A percentile compares a stretch with the other conserved stretches of the same genome.
Conservation (phyloP, 208 protist genomes). For the Spongospora subterranea region DNA sequence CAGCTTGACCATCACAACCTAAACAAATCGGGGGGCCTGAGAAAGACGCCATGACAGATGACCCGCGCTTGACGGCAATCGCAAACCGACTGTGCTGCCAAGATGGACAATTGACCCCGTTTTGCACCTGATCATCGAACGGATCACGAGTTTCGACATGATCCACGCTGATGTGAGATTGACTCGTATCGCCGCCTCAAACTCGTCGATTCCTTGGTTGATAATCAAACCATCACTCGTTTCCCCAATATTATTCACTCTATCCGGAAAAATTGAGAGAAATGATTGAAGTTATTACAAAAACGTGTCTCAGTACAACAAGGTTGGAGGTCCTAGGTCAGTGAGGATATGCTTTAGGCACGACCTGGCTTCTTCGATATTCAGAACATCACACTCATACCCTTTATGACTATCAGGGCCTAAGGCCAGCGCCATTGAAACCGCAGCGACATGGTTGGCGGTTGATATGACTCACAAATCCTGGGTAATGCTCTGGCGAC, state of each 20-base stretch:
- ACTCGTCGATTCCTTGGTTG: background rate
- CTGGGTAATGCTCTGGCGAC: background rate
- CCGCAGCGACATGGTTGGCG: background rate
- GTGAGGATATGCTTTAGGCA: background rate
- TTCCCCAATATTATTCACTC: background rate
- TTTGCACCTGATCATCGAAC: background rate
- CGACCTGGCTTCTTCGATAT: background rate
- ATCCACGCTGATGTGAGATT: slow-evolving; percentile 44
- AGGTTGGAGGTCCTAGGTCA: background rate
- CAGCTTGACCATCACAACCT: slow-evolving; percentile 1
- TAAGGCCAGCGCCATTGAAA: background rate
- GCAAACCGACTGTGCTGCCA: slow-evolving; percentile 32
- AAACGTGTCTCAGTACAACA: background rate
- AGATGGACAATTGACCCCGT: background rate
- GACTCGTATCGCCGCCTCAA: background rate
- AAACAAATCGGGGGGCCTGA: background rate
- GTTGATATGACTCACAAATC: background rate
- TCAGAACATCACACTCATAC: background rate
- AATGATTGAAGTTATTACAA: background rate
- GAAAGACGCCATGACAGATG: too few relatives aligned
- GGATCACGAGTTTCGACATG: slow-evolving; percentile 35
- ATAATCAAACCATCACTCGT: background rate
- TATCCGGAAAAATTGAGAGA: too few relatives aligned
- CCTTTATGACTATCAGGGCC: background rate
- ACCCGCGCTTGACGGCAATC: background rate